phyloP scores from a whole-genome alignment of 139 green algal species.

The Pleodorina starrii region DNA sequence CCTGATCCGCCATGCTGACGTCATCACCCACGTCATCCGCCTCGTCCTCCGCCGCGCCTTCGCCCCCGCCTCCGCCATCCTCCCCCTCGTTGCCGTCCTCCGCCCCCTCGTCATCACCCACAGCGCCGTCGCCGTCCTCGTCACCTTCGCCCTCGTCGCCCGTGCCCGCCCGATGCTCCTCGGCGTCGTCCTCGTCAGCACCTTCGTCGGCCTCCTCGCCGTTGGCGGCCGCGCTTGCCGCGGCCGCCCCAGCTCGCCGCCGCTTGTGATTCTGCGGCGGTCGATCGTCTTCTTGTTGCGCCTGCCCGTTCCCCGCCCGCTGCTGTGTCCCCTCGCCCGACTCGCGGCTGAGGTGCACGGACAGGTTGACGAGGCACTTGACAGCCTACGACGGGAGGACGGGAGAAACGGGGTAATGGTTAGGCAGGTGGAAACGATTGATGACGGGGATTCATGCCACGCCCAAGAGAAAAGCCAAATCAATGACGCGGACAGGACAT shows the following conservation, averaged over 20 bases:
- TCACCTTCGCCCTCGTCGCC: constrained; percentile 32
- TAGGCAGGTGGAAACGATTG: too few relatives aligned
- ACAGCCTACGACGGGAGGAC: constrained; percentile 59
- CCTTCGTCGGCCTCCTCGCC: neutral
- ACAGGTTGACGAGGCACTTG: constrained; percentile 87
- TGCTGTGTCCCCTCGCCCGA: constrained; percentile 20
- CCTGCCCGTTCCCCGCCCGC: neutral
- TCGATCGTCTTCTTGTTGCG: neutral
- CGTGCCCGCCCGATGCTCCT: constrained; percentile 48
- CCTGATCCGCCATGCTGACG: constrained; percentile 30
- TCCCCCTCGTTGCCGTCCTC: constrained; percentile 15
- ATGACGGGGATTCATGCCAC: too few relatives aligned
- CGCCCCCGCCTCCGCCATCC: neutral
- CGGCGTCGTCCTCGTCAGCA: constrained; percentile 1
- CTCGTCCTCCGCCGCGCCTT: constrained; percentile 13
- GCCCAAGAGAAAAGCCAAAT: too few relatives aligned
- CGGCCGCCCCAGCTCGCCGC: neutral
- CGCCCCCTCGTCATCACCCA: constrained; percentile 43
- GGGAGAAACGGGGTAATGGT: too few relatives aligned
- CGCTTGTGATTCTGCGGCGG: constrained; percentile 6
- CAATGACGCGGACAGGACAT: too few relatives aligned
- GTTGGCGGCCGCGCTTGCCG: neutral
- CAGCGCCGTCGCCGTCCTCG: constrained; percentile 26
- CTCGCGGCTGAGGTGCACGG: constrained; percentile 41
- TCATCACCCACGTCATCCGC: constrained; percentile 31